Conservation (phyloP, 2,329 filamentous ascomycete genomes). For the Sclerotinia trifoliorum region DNA sequence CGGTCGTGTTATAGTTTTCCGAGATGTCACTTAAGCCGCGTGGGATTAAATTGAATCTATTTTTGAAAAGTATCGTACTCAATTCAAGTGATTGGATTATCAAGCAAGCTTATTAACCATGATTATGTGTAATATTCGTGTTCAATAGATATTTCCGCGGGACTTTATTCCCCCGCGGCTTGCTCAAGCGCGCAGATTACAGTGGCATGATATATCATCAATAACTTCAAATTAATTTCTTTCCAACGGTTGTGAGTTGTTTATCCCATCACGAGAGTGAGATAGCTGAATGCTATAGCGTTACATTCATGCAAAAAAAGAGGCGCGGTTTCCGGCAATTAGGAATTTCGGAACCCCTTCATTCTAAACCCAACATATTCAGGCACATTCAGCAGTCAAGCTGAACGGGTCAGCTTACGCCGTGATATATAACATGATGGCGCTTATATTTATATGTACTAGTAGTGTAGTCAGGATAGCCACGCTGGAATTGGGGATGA, state of each 20-base stretch:
- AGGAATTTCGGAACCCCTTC: neutral
- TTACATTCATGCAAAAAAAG: neutral
- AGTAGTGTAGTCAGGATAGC: neutral
- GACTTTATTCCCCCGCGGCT: neutral
- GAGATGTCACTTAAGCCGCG: neutral
- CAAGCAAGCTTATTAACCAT: neutral
- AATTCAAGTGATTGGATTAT: neutral
- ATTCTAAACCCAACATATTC: neutral
- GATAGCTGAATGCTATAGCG: neutral
- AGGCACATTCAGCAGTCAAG: too few species aligned
- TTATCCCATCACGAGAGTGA: neutral
- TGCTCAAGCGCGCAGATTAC: neutral
- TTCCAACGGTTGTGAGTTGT: neutral
- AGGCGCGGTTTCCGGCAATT: too few species aligned
- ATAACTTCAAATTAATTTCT: neutral
- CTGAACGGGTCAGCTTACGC: too few species aligned
- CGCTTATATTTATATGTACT: neutral
- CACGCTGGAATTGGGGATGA: neutral
- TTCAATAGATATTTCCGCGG: neutral
- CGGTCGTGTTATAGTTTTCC: neutral
- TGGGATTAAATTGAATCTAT: neutral
- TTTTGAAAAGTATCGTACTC: neutral
- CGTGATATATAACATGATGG: neutral
- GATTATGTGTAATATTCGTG: neutral
- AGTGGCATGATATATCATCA: neutral